Evolutionary conservation across 495 filamentous ascomycete genomes (phyloP).

Genomic region (Peziza echinospora): DNA sequence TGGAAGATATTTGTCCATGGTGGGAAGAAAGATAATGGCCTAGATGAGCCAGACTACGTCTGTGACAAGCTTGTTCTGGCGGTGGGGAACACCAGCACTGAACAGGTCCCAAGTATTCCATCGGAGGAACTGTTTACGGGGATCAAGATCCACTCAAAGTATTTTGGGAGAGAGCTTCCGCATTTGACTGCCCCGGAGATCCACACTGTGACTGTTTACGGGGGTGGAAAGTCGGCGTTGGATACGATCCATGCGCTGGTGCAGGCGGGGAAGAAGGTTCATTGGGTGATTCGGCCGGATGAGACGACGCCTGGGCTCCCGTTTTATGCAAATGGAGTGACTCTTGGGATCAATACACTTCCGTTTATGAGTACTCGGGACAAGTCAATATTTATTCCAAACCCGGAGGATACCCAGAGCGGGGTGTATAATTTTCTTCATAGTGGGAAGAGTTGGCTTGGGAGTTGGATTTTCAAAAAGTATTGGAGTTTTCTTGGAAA

Average conservation of each 20-base stretch:
- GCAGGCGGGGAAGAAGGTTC: slow-evolving; percentile 39
- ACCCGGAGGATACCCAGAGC: too few species aligned
- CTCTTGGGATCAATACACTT: neutral
- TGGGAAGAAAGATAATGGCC: slow-evolving; percentile 6
- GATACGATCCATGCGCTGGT: slow-evolving; percentile 54
- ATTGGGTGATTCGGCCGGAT: slow-evolving; percentile 58
- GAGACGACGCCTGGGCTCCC: slow-evolving; percentile 38
- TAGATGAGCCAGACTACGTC: neutral
- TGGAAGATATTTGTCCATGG: slow-evolving; percentile 5
- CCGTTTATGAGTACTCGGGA: too few species aligned
- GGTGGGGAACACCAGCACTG: neutral
- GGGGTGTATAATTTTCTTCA: slow-evolving; percentile 20
- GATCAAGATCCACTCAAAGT: neutral
- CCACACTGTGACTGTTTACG: slow-evolving; percentile 37
- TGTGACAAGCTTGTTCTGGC: neutral
- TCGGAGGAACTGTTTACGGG: neutral
- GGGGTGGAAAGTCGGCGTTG: slow-evolving; percentile 53
- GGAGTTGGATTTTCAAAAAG: slow-evolving; percentile 13
- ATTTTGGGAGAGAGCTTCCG: neutral
- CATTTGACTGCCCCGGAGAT: slow-evolving; percentile 8
- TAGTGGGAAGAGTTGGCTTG: slow-evolving; percentile 10
- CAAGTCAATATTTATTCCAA: too few species aligned
- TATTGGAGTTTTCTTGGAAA: neutral
- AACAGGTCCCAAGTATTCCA: neutral
- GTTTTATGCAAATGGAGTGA: neutral